Percentiles rank a stretch among this genome's conserved stretches.
These are phyloP conservation scores for Rutstroemia sp. DNA, from an alignment of 2,329 filamentous ascomycete genomes.

Conservation along the genomic window DNA sequence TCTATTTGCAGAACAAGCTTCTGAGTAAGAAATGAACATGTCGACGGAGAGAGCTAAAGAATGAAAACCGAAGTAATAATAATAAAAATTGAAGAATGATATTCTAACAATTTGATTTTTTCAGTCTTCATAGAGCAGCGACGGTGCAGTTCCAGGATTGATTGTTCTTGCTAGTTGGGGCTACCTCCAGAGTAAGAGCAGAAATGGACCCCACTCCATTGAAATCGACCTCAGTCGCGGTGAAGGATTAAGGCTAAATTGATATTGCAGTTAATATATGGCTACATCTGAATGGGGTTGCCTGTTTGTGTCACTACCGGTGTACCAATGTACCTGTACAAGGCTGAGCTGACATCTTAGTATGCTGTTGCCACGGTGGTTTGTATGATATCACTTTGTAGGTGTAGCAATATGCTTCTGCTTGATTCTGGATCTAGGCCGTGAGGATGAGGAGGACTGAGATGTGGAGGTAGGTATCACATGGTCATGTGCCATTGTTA, in stretches of 20 bases:
- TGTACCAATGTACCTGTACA: slow-evolving; percentile 33
- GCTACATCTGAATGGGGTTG: slow-evolving; percentile 37
- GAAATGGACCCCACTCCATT: background rate
- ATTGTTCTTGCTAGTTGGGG: slow-evolving; percentile 26
- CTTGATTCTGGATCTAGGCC: slow-evolving; percentile 26
- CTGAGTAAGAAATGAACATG: background rate
- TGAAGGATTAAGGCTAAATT: background rate
- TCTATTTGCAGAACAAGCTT: background rate
- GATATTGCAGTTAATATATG: slow-evolving; percentile 38
- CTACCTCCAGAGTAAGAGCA: slow-evolving; percentile 31
- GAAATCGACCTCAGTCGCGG: background rate
- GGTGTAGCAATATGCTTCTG: slow-evolving; percentile 40
- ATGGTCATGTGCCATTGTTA: slow-evolving; percentile 49
- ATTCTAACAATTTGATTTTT: slow-evolving; percentile 5
- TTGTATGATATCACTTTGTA: slow-evolving; percentile 35
- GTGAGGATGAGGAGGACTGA: background rate
- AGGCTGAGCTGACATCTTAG: slow-evolving; percentile 30
- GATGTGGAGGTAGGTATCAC: slow-evolving; percentile 40
- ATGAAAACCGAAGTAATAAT: background rate
- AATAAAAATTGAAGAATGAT: slow-evolving; percentile 8
- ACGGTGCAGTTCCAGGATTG: slow-evolving; percentile 20
- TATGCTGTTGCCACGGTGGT: slow-evolving; percentile 35
- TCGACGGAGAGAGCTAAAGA: background rate
- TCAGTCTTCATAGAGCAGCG: slow-evolving; percentile 13
- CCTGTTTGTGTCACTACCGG: slow-evolving; percentile 34